phyloP scores from a whole-genome alignment of 805 yeast species.

The Metschnikowia lochheadii region DNA sequence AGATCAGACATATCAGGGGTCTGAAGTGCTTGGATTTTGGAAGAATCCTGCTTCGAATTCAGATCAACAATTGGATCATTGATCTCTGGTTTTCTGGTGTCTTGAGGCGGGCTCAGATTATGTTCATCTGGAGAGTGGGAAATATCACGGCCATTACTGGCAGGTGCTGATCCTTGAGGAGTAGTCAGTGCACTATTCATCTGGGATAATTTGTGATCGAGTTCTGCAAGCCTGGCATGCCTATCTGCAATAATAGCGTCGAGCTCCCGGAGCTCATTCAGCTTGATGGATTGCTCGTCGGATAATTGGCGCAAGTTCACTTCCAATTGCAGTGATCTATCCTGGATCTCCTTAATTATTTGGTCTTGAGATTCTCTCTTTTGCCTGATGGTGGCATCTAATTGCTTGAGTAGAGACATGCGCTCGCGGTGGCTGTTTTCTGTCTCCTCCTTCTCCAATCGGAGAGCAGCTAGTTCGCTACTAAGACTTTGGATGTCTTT shows the following conservation, averaged over 20 bases:
- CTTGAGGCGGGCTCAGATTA: not conserved
- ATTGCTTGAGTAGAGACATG: constrained; percentile 19
- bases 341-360: not conserved
- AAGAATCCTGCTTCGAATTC: not conserved
- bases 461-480: constrained; percentile 17
- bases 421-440: constrained; percentile 20
- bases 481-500: constrained; percentile 22
- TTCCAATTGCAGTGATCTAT: constrained; percentile 10
- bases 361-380: constrained; percentile 15
- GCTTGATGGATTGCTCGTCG: constrained; percentile 5
- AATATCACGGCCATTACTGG: not conserved
- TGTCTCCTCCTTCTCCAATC: constrained; percentile 15
- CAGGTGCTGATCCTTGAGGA: not conserved
- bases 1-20: constrained; percentile 32
- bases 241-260: constrained; percentile 10
- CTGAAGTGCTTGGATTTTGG: constrained; percentile 7
- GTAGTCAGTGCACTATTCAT: not conserved
- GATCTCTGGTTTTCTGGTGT: not conserved
- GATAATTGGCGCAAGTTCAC: constrained; percentile 13
- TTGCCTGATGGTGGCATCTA: constrained; percentile 21
- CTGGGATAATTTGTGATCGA: constrained; percentile 5
- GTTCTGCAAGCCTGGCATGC: not conserved
- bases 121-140: not conserved
- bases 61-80: not conserved
- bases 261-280: constrained; percentile 9